Percentiles rank a stretch among this genome's conserved stretches.
Evolutionary conservation across 768 basidiomycete species (phyloP).

Genomic region (Galerina sulciceps): DNA sequence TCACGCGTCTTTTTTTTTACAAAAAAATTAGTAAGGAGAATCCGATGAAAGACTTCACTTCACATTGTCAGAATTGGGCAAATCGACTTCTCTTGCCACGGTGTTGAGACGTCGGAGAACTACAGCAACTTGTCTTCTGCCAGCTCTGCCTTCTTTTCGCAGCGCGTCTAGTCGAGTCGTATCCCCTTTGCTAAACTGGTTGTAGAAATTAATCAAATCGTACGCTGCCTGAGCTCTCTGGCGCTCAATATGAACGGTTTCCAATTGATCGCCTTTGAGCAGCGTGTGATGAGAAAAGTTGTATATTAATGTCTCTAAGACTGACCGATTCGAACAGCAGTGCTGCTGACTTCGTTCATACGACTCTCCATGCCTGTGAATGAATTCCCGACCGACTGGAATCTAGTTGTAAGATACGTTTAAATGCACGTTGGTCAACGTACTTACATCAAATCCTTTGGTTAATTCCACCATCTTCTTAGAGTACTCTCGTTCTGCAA

Average conservation of each 20-base stretch:
- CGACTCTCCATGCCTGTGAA: constrained; percentile 89
- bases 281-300: constrained; percentile 3
- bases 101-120: constrained; percentile 83
- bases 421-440: background rate
- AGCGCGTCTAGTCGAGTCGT: constrained; percentile 74
- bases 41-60: constrained; percentile 6
- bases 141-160: constrained; percentile 88
- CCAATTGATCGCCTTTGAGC: constrained; percentile 86
- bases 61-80: constrained; percentile 83
- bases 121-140: constrained; percentile 86
- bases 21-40: background rate
- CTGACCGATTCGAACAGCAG: constrained; percentile 91
- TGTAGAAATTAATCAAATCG: constrained; percentile 92
- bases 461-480: constrained; percentile 94
- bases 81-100: constrained; percentile 92
- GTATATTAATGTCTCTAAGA: background rate
- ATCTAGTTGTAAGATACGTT: background rate
- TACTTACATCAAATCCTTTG: constrained; percentile 87
- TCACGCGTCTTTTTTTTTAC: constrained; percentile 81
- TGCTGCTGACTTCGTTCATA: constrained; percentile 92
- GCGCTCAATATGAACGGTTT: constrained; percentile 90
- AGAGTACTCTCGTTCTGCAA: constrained; percentile 92
- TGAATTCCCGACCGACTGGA: constrained; percentile 83
- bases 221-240: constrained; percentile 94
- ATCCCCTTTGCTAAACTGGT: constrained; percentile 86